Evolutionary conservation across 495 filamentous ascomycete genomes (phyloP).

Genomic region (Penicillium steckii): DNA sequence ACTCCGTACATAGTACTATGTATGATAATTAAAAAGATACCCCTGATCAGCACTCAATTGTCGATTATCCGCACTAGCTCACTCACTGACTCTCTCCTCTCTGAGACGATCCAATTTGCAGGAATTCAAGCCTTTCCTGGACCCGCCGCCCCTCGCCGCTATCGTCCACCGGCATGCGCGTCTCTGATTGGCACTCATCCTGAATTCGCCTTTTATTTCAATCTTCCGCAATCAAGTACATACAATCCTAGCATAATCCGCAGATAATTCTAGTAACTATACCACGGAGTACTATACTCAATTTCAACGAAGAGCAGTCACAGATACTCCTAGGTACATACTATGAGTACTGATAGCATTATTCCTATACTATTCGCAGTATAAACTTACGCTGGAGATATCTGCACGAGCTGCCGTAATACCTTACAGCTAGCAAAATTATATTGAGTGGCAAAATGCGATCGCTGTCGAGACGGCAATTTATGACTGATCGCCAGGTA

Average conservation of each 20-base stretch:
- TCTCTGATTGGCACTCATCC: constrained; percentile 27
- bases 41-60: constrained; percentile 1
- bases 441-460: constrained; percentile 10
- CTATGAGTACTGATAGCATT: no score
- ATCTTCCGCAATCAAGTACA: constrained; percentile 5
- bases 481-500: no score
- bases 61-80: no score
- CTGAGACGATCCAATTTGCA: constrained; percentile 17
- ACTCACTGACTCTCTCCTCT: constrained; percentile 3
- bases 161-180: constrained; percentile 24
- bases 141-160: constrained; percentile 27
- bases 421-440: no score
- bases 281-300: no score
- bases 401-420: no score
- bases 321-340: no score
- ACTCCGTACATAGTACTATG: neutral
- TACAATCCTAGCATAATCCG: neutral
- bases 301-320: no score
- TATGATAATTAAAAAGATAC: neutral
- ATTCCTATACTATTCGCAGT: no score
- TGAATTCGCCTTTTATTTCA: constrained; percentile 20
- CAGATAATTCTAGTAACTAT: no score
- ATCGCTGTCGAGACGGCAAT: no score
- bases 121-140: constrained; percentile 25
- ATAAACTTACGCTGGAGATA: no score